These are phyloP conservation scores for Penicillium sp. DNA, from an alignment of 2,329 filamentous ascomycete genomes.

Conservation along the genomic window DNA sequence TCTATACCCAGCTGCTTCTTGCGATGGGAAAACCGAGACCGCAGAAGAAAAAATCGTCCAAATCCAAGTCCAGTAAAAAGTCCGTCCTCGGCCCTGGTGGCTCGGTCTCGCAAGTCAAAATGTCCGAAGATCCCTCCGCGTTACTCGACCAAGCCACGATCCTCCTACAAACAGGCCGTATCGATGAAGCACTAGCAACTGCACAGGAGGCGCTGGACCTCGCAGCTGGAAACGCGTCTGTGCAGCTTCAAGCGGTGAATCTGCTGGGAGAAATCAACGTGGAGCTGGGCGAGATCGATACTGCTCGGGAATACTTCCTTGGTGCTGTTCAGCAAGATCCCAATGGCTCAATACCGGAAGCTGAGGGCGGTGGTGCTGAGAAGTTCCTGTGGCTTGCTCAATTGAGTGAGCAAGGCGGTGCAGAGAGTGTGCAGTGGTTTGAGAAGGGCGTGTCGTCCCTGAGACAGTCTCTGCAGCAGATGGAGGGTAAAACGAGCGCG, in stretches of 20 bases:
- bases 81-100: slow-evolving; percentile 42
- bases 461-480: slow-evolving; percentile 62
- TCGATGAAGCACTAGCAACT: slow-evolving; percentile 53
- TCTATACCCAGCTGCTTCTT: slow-evolving; percentile 4
- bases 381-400: slow-evolving; percentile 96
- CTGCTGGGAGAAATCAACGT: slow-evolving; percentile 77
- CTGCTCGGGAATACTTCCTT: slow-evolving; percentile 67
- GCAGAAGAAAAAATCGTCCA: slow-evolving; percentile 43
- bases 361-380: slow-evolving; percentile 75
- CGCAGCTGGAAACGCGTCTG: slow-evolving; percentile 31
- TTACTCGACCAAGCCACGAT: slow-evolving; percentile 55
- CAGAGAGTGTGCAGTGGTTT: slow-evolving; percentile 58
- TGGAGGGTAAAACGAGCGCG: slow-evolving; percentile 50
- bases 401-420: slow-evolving; percentile 63
- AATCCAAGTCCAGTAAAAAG: slow-evolving; percentile 41
- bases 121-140: slow-evolving; percentile 50
- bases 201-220: slow-evolving; percentile 51
- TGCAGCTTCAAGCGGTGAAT: slow-evolving; percentile 59
- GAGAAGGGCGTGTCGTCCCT: slow-evolving; percentile 65
- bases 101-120: slow-evolving; percentile 39
- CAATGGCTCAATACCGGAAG: slow-evolving; percentile 65
- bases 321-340: slow-evolving; percentile 71
- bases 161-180: slow-evolving; percentile 56
- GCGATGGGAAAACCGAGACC: slow-evolving; percentile 53
- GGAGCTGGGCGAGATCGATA: slow-evolving; percentile 74